These are phyloP conservation scores for Exophiala sp. DNA, from an alignment of 2,329 filamentous ascomycete genomes.

Conservation along the genomic window DNA sequence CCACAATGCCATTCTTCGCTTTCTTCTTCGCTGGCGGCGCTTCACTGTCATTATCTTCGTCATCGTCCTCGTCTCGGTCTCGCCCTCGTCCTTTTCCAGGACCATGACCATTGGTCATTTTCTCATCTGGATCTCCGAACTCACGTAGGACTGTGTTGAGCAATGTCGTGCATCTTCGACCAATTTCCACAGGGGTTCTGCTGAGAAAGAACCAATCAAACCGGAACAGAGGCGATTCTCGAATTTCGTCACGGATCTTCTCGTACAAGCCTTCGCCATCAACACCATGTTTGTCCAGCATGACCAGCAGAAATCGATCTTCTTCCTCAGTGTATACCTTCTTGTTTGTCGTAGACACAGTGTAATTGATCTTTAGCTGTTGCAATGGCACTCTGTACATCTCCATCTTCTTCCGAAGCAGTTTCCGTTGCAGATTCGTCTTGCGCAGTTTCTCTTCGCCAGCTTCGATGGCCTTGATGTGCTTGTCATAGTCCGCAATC, in stretches of 20 bases:
- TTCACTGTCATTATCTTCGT: conserved; percentile 78
- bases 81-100: conserved; percentile 64
- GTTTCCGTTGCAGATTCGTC: conserved; percentile 86
- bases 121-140: conserved; percentile 67
- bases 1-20: conserved; percentile 75
- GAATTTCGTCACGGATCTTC: conserved; percentile 93
- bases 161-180: conserved; percentile 86
- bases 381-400: conserved; percentile 97
- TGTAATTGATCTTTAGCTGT: conserved; percentile 98
- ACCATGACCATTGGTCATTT: conserved; percentile 55
- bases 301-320: conserved; percentile 88
- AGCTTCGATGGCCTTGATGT: conserved; percentile 83
- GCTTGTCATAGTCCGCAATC: conserved; percentile 83
- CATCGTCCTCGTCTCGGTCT: conserved; percentile 68
- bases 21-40: conserved; percentile 92
- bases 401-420: conserved; percentile 90
- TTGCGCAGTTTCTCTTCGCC: conserved; percentile 87
- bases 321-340: conserved; percentile 99
- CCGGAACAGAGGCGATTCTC: conserved; percentile 88
- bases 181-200: conserved; percentile 86
- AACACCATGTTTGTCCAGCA: conserved; percentile 87
- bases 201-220: conserved; percentile 99
- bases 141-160: conserved; percentile 93
- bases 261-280: conserved; percentile 90
- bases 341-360: conserved; percentile 98